These are phyloP conservation scores for Larix kaempferi DNA, from an alignment of 75 land plant species.

Conservation along the genomic window DNA sequence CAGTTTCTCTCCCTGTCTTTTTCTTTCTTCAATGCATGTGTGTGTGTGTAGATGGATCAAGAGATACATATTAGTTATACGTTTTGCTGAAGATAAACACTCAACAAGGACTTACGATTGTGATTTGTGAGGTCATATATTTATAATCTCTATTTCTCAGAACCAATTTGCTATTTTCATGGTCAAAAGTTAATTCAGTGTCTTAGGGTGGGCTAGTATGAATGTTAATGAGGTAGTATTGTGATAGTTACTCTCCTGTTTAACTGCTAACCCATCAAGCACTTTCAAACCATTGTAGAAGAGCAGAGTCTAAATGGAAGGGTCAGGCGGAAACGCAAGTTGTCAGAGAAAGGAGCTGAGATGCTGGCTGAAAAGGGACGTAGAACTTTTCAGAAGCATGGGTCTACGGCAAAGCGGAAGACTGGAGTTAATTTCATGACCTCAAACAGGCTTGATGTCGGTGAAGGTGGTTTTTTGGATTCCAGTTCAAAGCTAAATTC, in stretches of 20 bases:
- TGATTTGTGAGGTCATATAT: not conserved
- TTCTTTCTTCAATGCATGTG: no score
- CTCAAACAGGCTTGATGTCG: not conserved
- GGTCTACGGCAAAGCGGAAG: slow-evolving; percentile 16
- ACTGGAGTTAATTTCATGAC: not conserved
- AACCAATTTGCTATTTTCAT: not conserved
- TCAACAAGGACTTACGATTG: not conserved
- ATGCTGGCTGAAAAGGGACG: slow-evolving; percentile 71
- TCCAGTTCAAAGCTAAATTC: no score
- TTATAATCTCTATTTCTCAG: not conserved
- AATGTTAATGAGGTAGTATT: not conserved
- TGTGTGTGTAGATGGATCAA: not conserved
- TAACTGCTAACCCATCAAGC: not conserved
- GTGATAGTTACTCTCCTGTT: not conserved
- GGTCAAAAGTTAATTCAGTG: not conserved
- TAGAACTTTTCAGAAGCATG: slow-evolving; percentile 40
- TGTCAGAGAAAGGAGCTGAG: slow-evolving; percentile 79
- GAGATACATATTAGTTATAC: not conserved
- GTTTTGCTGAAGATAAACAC: not conserved
- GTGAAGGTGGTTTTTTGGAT: not conserved
- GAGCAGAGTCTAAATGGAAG: slow-evolving; percentile 49
- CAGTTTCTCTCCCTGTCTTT: no score
- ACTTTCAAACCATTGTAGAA: slow-evolving; percentile 32
- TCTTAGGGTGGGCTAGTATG: not conserved
- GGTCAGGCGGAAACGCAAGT: slow-evolving; percentile 69